Evolutionary conservation across 805 yeast species (phyloP), one percentile per base, ranked within the genome.

Genomic region (Yarrowia osloensis): DNA sequence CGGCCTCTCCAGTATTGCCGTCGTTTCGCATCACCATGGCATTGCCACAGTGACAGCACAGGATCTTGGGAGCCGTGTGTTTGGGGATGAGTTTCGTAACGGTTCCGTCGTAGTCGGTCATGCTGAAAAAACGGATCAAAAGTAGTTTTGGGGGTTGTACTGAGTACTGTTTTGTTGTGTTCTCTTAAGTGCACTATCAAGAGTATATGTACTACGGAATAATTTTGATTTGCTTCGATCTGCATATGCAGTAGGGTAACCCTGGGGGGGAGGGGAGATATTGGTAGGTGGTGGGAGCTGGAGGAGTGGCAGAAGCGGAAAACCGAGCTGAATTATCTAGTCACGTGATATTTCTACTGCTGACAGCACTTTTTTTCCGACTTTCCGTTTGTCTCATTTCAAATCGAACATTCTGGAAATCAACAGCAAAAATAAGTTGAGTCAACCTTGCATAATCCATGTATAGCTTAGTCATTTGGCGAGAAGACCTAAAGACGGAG

Each of bases 31-130:
- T 61, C 76, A 90, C 94, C 89, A 93, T 91, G 63, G 96, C 94
- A 67, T 90, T 91, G 80, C 98, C 98, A 88, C 98, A 93, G 86
- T 89, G 89, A 78, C 95, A 92, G 82, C 98, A 93, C 68, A 92
- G 83, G 70, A 93, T 95, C 4, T 96, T 89, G 24, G 97, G 96
- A 21, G 81, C 84, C 66, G 77, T 76, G 70, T 75, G 79, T 46
- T 71, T 71, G 17, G 80, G 80, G 22, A 70, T 73, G 69, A 76
- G 77, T 21, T 61, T 42, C 4, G 68, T 40, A 26, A 66, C 55
- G 11, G 66, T 66, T 44, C 63, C 63, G 26, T 57, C 63, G 63
- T 40, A 57, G 21, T 37, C 62, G 12, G 19, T 28, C 49, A 39
- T 55, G 11, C 4, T 37, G 22, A 4, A 3, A 1, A 21, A n/a